These are phyloP conservation scores for Plantago elongata DNA, from an alignment of 257 asterid genomes.

Conservation along the genomic window DNA sequence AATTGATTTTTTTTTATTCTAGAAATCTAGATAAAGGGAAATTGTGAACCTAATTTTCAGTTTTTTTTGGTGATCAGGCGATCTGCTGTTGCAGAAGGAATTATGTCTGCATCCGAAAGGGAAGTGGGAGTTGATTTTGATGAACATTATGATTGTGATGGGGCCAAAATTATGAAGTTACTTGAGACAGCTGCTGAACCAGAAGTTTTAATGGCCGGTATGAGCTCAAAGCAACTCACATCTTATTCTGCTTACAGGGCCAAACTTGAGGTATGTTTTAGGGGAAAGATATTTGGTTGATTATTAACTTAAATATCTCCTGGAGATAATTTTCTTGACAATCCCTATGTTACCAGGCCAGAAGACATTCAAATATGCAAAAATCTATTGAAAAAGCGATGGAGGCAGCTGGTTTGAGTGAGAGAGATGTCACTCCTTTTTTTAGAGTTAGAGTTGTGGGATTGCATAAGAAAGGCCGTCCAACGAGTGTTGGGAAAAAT, in stretches of 20 bases:
- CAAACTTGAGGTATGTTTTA: constrained; percentile 67
- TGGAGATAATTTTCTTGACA: constrained; percentile 17
- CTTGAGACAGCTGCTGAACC: constrained; percentile 99
- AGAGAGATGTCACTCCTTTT: constrained; percentile 78
- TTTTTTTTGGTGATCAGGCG: constrained; percentile 42
- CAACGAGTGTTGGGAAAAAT: constrained; percentile 28
- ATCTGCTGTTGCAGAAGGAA: constrained; percentile 67
- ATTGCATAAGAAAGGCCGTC: constrained; percentile 43
- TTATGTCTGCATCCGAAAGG: constrained; percentile 63
- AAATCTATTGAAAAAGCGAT: constrained; percentile 65
- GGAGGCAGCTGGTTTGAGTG: constrained; percentile 74
- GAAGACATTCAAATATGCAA: constrained; percentile 58
- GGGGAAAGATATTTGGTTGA: constrained; percentile 11
- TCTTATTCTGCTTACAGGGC: constrained; percentile 75
- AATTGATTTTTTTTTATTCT: background rate
- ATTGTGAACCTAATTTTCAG: constrained; percentile 5
- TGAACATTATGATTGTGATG: constrained; percentile 64
- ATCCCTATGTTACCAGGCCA: constrained; percentile 42
- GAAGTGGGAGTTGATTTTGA: constrained; percentile 39
- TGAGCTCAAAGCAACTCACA: constrained; percentile 76
- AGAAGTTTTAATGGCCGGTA: constrained; percentile 93
- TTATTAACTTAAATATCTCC: constrained; percentile 3
- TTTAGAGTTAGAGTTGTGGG: constrained; percentile 87
- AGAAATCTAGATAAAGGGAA: background rate
- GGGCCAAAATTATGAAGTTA: constrained; percentile 83